Evolutionary conservation across 2,329 filamentous ascomycete genomes (phyloP), one percentile per base, ranked within the genome.

Genomic region (Tolypocladium amazonense): DNA sequence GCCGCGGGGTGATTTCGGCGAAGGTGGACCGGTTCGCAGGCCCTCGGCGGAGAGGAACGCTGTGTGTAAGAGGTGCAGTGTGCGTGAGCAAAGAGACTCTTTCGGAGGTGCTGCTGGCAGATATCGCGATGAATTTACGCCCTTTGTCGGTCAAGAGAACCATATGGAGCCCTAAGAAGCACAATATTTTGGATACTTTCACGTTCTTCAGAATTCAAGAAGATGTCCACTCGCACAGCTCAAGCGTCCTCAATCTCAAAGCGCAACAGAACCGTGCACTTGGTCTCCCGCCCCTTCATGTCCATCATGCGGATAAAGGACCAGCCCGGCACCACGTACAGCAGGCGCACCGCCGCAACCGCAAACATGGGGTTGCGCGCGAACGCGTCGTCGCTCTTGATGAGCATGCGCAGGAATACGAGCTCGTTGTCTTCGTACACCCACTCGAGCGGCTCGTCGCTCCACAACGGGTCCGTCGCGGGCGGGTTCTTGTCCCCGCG

Each of bases 351-450:
- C 0, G 85, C 81, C 0, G 81, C 76, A 1, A 86, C 84, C 0
- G 81, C 82, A 62, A 87, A 79, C 58, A 85, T 80, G 0, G 85
- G 84, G 64, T 89, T 89, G 53, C 73, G 74, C 0, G 82, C 74
- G 70, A 84, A 88, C 62, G 78, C 79, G 61, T 86, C 83, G 61
- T 88, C 86, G 63, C 81, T 85, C 76, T 89, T 89, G 72, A 89
- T 78, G 50, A 88, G 73, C 61, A 89, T 77, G 0, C 86, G 76
- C 64, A 89, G 63, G 65, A 89, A 89, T 0, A 81, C 79, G 56
- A 89, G 67, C 68, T 88, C 86, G 64, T 84, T 87, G 59, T 88
- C 85, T 7, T 86, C 82, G 65, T 82, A 88, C 62, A 86, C 82
- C 86, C 86, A 89, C 66, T 87, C 84, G 11, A 89, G 73, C 18